Conservation (phyloP, 192 early-diverging fungal genomes). For the Coemansia biformis region DNA sequence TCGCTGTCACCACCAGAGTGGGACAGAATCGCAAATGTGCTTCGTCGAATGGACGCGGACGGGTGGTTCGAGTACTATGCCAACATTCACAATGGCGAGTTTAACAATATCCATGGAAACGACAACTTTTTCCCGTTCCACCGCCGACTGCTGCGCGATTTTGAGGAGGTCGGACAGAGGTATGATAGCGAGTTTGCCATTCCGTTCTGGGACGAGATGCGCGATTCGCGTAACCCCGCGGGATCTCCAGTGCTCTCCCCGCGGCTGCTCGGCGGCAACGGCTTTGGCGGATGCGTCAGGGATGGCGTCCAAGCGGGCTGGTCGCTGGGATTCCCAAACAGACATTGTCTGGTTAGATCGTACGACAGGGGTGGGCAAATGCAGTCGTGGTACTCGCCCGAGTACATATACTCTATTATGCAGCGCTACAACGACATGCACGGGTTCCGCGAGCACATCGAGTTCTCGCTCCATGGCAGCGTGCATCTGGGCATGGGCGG, state of each 20-base stretch:
- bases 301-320: slow-evolving; percentile 38
- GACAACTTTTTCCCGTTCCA: slow-evolving; percentile 55
- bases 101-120: slow-evolving; percentile 50
- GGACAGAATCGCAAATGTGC: slow-evolving; percentile 24
- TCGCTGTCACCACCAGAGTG: slow-evolving; percentile 40
- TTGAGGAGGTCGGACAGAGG: slow-evolving; percentile 50
- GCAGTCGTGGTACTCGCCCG: slow-evolving; percentile 45
- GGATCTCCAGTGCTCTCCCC: slow-evolving; percentile 30
- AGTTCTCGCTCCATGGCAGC: slow-evolving; percentile 47
- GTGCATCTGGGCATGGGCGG: slow-evolving; percentile 51
- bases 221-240: slow-evolving; percentile 48
- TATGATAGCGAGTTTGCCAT: slow-evolving; percentile 48
- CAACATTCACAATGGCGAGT: slow-evolving; percentile 41
- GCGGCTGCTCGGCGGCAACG: slow-evolving; percentile 36
- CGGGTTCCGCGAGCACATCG: slow-evolving; percentile 45
- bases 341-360: slow-evolving; percentile 34
- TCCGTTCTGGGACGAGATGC: slow-evolving; percentile 59
- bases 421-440: slow-evolving; percentile 44
- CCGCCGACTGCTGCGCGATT: slow-evolving; percentile 48
- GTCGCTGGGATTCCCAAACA: slow-evolving; percentile 33
- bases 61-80: slow-evolving; percentile 44
- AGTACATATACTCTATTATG: slow-evolving; percentile 45
- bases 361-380: slow-evolving; percentile 37
- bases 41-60: slow-evolving; percentile 38
- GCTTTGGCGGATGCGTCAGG: slow-evolving; percentile 42